phyloP scores from a whole-genome alignment of 2,329 filamentous ascomycete genomes.

The Cladosporium sp. region DNA sequence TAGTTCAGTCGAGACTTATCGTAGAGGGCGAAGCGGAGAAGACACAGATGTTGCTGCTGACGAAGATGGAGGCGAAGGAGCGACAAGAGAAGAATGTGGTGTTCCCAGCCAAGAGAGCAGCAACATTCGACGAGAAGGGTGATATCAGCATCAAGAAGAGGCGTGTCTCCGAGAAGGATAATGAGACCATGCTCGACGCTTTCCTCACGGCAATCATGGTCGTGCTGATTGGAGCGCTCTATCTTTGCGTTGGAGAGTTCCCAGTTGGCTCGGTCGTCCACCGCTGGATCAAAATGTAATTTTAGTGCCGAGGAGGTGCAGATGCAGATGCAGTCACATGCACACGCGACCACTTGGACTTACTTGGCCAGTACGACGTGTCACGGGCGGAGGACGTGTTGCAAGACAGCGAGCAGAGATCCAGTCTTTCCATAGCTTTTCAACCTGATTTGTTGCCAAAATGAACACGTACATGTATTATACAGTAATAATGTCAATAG shows the following conservation, averaged over 20 bases:
- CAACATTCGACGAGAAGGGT: not conserved
- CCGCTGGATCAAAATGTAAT: not conserved
- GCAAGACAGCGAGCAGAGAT: not conserved
- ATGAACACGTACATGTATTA: not conserved
- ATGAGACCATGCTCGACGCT: not conserved
- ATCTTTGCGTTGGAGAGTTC: not conserved
- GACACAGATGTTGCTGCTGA: not conserved
- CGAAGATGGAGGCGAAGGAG: not conserved
- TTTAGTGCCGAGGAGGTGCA: not conserved
- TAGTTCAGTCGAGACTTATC: conserved; percentile 2
- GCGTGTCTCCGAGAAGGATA: not conserved
- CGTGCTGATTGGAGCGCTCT: not conserved
- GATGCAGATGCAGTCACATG: not conserved
- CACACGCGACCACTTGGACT: not conserved
- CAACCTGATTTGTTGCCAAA: not conserved
- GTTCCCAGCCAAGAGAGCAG: not conserved
- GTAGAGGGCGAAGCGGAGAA: not conserved
- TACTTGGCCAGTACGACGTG: conserved; percentile 1
- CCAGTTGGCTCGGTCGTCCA: not conserved
- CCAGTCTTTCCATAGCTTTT: not conserved
- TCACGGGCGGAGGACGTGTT: not conserved
- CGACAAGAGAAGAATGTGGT: not conserved
- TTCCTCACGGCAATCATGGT: conserved; percentile 5
- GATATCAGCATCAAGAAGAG: not conserved
- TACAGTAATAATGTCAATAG: not conserved